These are phyloP conservation scores for Euptelea pleiosperma DNA, from an alignment of 164 flowering plant species.

Conservation along the genomic window DNA sequence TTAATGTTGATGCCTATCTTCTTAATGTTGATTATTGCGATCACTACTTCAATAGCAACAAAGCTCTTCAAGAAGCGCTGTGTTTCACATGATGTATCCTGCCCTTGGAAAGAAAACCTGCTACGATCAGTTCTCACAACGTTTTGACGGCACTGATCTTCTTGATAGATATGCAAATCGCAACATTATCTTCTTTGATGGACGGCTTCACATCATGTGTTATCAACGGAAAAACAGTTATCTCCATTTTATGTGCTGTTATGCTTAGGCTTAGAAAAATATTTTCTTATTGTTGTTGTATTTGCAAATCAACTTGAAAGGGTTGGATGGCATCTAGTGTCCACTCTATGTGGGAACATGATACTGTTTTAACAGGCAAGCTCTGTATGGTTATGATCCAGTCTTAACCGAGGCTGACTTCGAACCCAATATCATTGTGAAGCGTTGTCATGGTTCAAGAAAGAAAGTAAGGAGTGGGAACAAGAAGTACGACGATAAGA, in stretches of 20 bases:
- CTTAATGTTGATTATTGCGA: slow-evolving; percentile 5
- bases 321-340: too few species aligned
- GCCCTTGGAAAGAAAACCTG: neutral
- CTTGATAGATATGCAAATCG: too few species aligned
- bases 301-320: slow-evolving; percentile 8
- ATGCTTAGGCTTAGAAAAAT: too few species aligned
- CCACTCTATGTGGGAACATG: slow-evolving; percentile 8
- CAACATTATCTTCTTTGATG: too few species aligned
- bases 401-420: too few species aligned
- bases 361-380: neutral
- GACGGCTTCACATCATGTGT: too few species aligned
- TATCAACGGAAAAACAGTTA: too few species aligned
- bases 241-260: too few species aligned
- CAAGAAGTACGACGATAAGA: neutral
- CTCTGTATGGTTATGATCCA: too few species aligned
- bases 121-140: slow-evolving; percentile 1
- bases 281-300: neutral
- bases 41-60: slow-evolving; percentile 7
- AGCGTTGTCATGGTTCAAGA: too few species aligned
- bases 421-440: too few species aligned
- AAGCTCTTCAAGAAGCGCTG: slow-evolving; percentile 3
- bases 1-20: slow-evolving; percentile 5
- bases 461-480: too few species aligned
- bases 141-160: slow-evolving; percentile 7
- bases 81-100: slow-evolving; percentile 6